These are phyloP conservation scores for Fusarium verrucosum DNA, from an alignment of 2,329 filamentous ascomycete genomes.

Conservation along the genomic window DNA sequence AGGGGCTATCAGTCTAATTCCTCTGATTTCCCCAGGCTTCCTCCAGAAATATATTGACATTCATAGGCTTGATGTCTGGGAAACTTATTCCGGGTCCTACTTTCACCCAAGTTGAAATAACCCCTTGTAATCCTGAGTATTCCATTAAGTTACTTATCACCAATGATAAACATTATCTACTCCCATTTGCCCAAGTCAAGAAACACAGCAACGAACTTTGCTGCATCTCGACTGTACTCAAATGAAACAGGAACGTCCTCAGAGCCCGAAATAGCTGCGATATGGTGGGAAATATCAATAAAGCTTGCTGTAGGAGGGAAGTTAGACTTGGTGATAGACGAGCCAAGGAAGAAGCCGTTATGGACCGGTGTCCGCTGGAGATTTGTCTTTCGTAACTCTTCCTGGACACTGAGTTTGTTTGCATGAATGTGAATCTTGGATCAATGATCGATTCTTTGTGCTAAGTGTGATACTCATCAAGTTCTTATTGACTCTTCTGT, in stretches of 20 bases:
- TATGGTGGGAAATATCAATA: not conserved
- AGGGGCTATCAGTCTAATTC: not conserved
- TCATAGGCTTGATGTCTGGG: not conserved
- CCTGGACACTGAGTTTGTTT: conserved; percentile 8
- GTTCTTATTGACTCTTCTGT: not conserved
- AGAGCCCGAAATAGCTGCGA: conserved; percentile 1
- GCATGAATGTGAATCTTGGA: not conserved
- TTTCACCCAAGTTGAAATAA: conserved; percentile 4
- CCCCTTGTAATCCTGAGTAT: not conserved
- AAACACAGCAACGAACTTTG: not conserved
- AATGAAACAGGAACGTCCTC: not conserved
- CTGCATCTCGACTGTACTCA: conserved; percentile 7
- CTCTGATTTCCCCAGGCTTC: not conserved
- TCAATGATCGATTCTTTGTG: not conserved
- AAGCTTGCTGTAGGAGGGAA: not conserved
- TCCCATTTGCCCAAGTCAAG: conserved; percentile 6
- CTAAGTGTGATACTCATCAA: not conserved
- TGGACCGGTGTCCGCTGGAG: conserved; percentile 7
- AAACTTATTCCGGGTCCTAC: not conserved
- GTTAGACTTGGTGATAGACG: not conserved
- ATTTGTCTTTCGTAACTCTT: conserved; percentile 5
- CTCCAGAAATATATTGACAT: not conserved
- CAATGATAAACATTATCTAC: conserved; percentile 1
- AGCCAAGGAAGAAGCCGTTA: conserved; percentile 14
- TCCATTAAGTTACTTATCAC: conserved; percentile 8